These are phyloP conservation scores for Miscanthus lutarioriparius DNA, from an alignment of 176 grass and related monocot genomes.

Conservation along the genomic window DNA sequence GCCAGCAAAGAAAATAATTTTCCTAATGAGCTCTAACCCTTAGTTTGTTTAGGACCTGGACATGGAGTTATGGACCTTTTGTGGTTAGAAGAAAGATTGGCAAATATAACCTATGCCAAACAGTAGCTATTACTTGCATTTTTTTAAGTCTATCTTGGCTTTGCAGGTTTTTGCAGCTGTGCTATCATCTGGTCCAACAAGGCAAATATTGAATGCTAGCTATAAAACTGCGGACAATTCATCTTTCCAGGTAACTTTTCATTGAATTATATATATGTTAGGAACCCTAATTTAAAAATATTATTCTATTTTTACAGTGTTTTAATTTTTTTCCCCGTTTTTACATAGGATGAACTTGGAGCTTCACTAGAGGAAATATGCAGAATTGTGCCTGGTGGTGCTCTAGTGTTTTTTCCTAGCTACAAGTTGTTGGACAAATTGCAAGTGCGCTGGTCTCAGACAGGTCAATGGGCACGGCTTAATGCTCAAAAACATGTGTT, in stretches of 20 bases:
- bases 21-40: background rate
- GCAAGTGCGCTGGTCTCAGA: slow-evolving; percentile 69
- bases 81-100: slow-evolving; percentile 1
- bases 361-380: slow-evolving; percentile 93
- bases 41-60: slow-evolving; percentile 8
- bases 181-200: slow-evolving; percentile 70
- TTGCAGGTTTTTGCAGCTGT: slow-evolving; percentile 87
- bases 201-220: slow-evolving; percentile 75
- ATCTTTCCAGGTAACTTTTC: slow-evolving; percentile 75
- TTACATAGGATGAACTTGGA: slow-evolving; percentile 87
- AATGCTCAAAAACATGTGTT: slow-evolving; percentile 87
- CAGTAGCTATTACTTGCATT: background rate
- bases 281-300: background rate
- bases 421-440: slow-evolving; percentile 94
- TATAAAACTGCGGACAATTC: slow-evolving; percentile 73
- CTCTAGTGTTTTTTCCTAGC: slow-evolving; percentile 95
- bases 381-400: slow-evolving; percentile 78
- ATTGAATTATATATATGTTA: background rate
- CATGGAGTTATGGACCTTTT: background rate
- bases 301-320: slow-evolving; percentile 41
- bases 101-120: background rate
- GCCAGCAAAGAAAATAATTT: slow-evolving; percentile 7
- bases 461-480: slow-evolving; percentile 87
- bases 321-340: slow-evolving; percentile 29
- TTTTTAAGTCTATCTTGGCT: background rate